These are phyloP conservation scores for Anethum foeniculum DNA, from an alignment of 140 eudicot species.

Conservation along the genomic window DNA sequence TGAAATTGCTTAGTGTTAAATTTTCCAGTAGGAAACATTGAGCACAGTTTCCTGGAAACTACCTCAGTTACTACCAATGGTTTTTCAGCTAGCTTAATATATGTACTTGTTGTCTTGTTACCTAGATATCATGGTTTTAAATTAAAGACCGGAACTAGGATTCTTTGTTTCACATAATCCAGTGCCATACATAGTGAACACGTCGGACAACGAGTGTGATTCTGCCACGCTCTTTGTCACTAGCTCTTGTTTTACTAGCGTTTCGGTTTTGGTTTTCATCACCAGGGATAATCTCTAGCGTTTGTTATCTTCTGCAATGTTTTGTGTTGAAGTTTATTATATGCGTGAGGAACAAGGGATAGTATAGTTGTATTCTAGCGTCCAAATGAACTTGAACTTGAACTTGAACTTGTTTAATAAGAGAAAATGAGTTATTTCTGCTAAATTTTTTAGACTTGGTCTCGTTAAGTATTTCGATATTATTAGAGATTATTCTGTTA, in stretches of 20 bases:
- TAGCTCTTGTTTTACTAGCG: not conserved
- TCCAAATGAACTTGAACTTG: too few relatives aligned
- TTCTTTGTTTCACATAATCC: not conserved
- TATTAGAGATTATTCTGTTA: too few relatives aligned
- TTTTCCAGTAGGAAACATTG: not conserved
- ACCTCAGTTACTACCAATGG: not conserved
- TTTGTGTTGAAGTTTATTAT: too few relatives aligned
- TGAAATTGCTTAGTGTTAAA: not conserved
- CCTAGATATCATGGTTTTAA: too few relatives aligned
- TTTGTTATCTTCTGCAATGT: not conserved
- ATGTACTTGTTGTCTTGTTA: too few relatives aligned
- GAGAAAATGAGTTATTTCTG: too few relatives aligned
- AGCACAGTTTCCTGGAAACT: not conserved
- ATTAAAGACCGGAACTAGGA: not conserved
- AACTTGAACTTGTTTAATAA: too few relatives aligned
- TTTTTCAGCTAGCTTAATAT: not conserved
- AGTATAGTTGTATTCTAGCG: not conserved
- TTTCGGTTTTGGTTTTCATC: not conserved
- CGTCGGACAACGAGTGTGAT: not conserved
- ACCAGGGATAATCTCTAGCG: not conserved
- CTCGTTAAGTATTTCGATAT: too few relatives aligned
- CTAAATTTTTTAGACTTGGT: too few relatives aligned
- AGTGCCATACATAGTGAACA: not conserved
- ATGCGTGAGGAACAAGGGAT: not conserved
- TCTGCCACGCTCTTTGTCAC: not conserved